Base-by-base conservation (phyloP, 2,329 filamentous ascomycete species). In the Xylaria hypoxylon region DNA sequence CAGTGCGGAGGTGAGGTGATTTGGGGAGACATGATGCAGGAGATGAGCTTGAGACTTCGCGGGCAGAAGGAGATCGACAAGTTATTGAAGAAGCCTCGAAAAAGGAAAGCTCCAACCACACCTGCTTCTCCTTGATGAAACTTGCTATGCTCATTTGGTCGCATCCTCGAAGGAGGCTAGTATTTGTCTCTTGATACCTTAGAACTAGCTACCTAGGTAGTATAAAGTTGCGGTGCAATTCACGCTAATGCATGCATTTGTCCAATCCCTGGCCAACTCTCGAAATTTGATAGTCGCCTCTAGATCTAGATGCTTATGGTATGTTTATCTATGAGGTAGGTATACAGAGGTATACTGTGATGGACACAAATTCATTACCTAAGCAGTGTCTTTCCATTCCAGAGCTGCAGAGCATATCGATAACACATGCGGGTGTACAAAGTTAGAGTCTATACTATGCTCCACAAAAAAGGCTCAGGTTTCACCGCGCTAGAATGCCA, bases 1-100 rank as follows among this genome's bases (percentile, higher is more conserved):
- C 80, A 80, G 22, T 98, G 95, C 75, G 79, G 83, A 1, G 82
- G 82, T 0, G 78, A 82, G 4, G 80, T 94, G 1, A 77, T 83
- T 57, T 98, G 95, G 95, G 83, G 84, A 0, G 87, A 91, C 53
- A 87, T 97, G 80, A 91, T 96, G 81, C 94, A 89, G 75, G 94
- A 97, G 76, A 79, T 97, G 72, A 96, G 86, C 57, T 80, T 97
- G 55, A 86, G 95, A 35, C 82, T 87, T 40, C 86, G 92, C 26
- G 94, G 91, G 0, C 79, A 85, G 61, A 90, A 91, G 64, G 90
- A 94, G 70, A 81, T 94, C 0, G 86, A 89, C 45, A 88, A 88
- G 70, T 73, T 97, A 28, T 83, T 93, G 71, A 92, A 88, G 76
- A 81, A 80, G 72, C 81, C 78, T 64, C 75, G 78, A 42, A 77